A percentile compares a stretch with the other conserved stretches of the same genome.
These are phyloP conservation scores for Maudiozyma bulderi DNA, from an alignment of 805 yeast species.

Conservation along the genomic window DNA sequence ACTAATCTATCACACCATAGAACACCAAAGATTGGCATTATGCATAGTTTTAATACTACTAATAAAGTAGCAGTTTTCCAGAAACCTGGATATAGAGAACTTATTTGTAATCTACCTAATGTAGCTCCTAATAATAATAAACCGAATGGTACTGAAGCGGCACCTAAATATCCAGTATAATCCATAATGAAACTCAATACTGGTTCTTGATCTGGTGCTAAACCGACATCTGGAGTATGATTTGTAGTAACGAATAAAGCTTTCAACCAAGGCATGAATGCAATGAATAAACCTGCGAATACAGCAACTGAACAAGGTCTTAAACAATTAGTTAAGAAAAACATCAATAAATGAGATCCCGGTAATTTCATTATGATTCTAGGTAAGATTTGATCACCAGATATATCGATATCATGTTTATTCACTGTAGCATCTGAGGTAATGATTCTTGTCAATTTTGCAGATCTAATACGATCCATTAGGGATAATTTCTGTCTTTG, in stretches of 20 bases:
- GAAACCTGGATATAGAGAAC: slow-evolving; percentile 57
- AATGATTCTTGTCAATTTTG: slow-evolving; percentile 23
- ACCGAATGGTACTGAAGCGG: slow-evolving; percentile 87
- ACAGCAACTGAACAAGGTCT: slow-evolving; percentile 71
- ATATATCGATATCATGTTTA: slow-evolving; percentile 21
- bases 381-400: slow-evolving; percentile 21
- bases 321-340: slow-evolving; percentile 42
- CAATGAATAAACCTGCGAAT: slow-evolving; percentile 50
- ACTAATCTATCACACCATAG: slow-evolving; percentile 53
- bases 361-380: slow-evolving; percentile 18
- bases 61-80: slow-evolving; percentile 52
- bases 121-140: slow-evolving; percentile 80
- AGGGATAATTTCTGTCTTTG: background rate
- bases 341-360: slow-evolving; percentile 19
- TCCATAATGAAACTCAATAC: slow-evolving; percentile 83
- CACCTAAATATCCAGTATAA: slow-evolving; percentile 65
- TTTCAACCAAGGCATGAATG: slow-evolving; percentile 84
- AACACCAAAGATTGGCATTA: slow-evolving; percentile 76
- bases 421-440: slow-evolving; percentile 28
- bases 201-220: slow-evolving; percentile 82
- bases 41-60: slow-evolving; percentile 48
- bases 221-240: slow-evolving; percentile 38
- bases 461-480: slow-evolving; percentile 11
- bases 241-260: slow-evolving; percentile 52
- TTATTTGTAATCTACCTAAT: slow-evolving; percentile 61